Evolutionary conservation across 1,284 basidiomycete species (phyloP), one percentile per base, ranked within the genome.

Genomic region (Ustilago lituana): DNA sequence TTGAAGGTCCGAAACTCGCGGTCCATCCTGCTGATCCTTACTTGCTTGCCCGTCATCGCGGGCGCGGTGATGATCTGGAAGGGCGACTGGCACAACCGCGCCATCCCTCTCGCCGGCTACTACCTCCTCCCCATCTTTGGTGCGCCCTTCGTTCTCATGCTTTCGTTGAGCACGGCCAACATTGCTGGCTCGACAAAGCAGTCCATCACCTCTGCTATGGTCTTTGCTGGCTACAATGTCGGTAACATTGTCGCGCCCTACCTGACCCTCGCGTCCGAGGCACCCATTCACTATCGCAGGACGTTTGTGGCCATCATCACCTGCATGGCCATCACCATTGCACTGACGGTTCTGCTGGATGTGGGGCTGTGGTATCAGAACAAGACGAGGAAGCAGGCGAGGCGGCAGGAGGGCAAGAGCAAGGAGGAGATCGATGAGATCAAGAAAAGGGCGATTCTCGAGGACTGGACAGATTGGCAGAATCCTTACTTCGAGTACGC

Each of bases 121-220:
- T 85, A 84, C 59, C 78, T 85, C 60, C 62, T 77, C 15, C 76
- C 82, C n/a, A 80, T 82, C 17, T 86, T 86, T 57, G 85, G 85
- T 2, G 84, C 85, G 2, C 85, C 85, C 5, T 85, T 84, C 52
- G 85, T 85, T 22, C 75, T 84, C 9, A 81, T 85, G 45, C 81
- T 86, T 22, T 80, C 84, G 6, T 70, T 84, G 4, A 82, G 83
- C 4, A 78, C 83, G 2, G 80, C 83, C 27, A 86, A 86, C 68
- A 80, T 84, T 4, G 82, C 83, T 1, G 85, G 85, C 14, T 76
- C 82, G 0, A 86, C 85, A 11, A 86, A 86, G 69, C 84, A 85
- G 64, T 82, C 84, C 10, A 79, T 84, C 29, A 76, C 82, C 0
- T 73, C 65, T 7, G 83, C 80, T 0, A 80, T 82, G 19, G 82